These are phyloP conservation scores for Inga oerstediana DNA, from an alignment of 306 rosid species.

Conservation along the genomic window DNA sequence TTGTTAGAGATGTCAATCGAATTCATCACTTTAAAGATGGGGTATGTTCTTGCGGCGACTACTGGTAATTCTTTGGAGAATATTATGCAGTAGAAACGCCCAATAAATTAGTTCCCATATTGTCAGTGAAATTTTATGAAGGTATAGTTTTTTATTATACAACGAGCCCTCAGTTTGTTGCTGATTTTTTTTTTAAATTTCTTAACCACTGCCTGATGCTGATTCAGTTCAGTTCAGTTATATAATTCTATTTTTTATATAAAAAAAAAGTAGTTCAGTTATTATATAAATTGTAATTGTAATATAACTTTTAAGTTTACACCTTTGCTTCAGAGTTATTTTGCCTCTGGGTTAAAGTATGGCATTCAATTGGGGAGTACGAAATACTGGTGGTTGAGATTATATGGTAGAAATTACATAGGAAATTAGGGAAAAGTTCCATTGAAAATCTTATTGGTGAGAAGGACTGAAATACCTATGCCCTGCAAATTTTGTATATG, in stretches of 20 bases:
- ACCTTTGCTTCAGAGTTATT: too few species aligned
- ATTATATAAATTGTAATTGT: neutral
- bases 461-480: too few species aligned
- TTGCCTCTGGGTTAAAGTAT: too few species aligned
- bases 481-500: too few species aligned
- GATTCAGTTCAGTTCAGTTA: neutral
- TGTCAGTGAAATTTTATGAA: conserved; percentile 30
- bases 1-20: conserved; percentile 92
- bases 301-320: neutral
- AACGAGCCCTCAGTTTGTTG: neutral
- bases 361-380: too few species aligned
- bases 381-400: too few species aligned
- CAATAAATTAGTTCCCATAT: neutral
- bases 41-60: conserved; percentile 88
- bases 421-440: too few species aligned
- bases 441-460: too few species aligned
- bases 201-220: neutral
- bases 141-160: neutral
- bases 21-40: conserved; percentile 85
- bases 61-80: conserved; percentile 65
- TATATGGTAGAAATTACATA: too few species aligned
- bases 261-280: neutral
- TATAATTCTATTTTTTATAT: too few species aligned
- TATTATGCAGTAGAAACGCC: conserved; percentile 18
- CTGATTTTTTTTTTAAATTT: neutral